Base-by-base conservation (phyloP, 805 yeast species). In the Candida michaelii region DNA sequence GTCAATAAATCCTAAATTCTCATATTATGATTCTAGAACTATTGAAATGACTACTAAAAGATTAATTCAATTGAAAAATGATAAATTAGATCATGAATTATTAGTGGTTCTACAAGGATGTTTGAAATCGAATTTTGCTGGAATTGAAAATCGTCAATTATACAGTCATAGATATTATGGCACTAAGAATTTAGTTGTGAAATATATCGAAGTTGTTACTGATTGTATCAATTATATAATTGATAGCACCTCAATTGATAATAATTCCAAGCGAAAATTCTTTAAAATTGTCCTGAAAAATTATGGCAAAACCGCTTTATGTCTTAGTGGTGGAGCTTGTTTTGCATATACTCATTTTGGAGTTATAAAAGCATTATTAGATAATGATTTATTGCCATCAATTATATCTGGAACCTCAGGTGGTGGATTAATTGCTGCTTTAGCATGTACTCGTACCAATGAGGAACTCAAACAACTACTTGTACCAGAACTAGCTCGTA, bases 341-440 rank as follows among this genome's bases (percentile, higher is more conserved):
- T 86, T 85, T 59, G 79, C 90, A 1, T 82, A 83, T 51, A 79
- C 82, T 24, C 95, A 85, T 60, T 82, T 84, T 61, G 95, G 95
- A 2, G 77, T 85, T 2, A 73, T 85, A 19, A 82, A 81, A 48
- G 90, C 89, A 0, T 60, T 86, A 30, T 61, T 85, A 4, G 89
- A 86, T 45, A 75, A 76, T 44, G 83, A 82, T 56, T 62, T 77
- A 38, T 63, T 85, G 39, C 95, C 95, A 1, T 69, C 71, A 4
- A 82, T 85, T 27, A 68, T 86, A 7, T 77, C 86, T 27, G 95
- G 95, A 1, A 85, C 93, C 0, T 80, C 88, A 0, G 91, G 93
- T 1, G 95, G 95, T 12, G 91, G 89, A 1, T 62, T 84, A 10
- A 79, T 85, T 11, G 90, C 93, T 0, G 86, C 89, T 0, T 59